phyloP scores from a whole-genome alignment of 352 stramenopile species.

The Plasmopara viticola region DNA sequence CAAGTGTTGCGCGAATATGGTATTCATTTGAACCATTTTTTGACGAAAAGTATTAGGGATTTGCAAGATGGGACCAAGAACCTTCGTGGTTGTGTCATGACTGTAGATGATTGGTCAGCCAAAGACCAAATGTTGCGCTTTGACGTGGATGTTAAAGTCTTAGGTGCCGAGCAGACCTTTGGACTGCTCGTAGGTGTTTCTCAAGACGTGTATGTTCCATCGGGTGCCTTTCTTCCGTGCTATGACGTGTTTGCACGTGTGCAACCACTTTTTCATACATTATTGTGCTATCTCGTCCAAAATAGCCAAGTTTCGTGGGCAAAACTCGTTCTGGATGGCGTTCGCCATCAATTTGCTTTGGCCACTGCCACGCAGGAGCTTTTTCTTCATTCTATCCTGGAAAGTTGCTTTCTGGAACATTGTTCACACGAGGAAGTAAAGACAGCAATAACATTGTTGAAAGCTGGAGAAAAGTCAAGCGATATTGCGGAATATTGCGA shows the following conservation, averaged over 20 bases:
- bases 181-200: slow-evolving; percentile 71
- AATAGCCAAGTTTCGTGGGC: slow-evolving; percentile 62
- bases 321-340: slow-evolving; percentile 32
- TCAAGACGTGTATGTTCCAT: slow-evolving; percentile 76
- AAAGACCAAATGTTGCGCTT: slow-evolving; percentile 71
- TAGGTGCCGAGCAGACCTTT: slow-evolving; percentile 59
- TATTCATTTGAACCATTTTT: slow-evolving; percentile 44
- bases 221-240: slow-evolving; percentile 45
- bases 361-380: slow-evolving; percentile 71
- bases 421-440: slow-evolving; percentile 39
- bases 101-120: slow-evolving; percentile 50
- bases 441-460: slow-evolving; percentile 46
- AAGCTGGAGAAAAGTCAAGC: slow-evolving; percentile 8
- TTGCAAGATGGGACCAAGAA: slow-evolving; percentile 37
- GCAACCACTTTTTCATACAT: slow-evolving; percentile 74
- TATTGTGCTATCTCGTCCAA: slow-evolving; percentile 61
- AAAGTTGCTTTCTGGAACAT: slow-evolving; percentile 45
- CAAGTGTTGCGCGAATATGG: slow-evolving; percentile 72
- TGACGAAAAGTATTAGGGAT: neutral
- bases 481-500: slow-evolving; percentile 79
- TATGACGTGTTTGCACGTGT: slow-evolving; percentile 75
- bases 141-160: slow-evolving; percentile 65
- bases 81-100: slow-evolving; percentile 45
- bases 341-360: slow-evolving; percentile 50
- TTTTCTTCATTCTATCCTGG: slow-evolving; percentile 76